phyloP scores from a whole-genome alignment of 495 filamentous ascomycete species.

The Hyaloscypha hepaticicola region DNA sequence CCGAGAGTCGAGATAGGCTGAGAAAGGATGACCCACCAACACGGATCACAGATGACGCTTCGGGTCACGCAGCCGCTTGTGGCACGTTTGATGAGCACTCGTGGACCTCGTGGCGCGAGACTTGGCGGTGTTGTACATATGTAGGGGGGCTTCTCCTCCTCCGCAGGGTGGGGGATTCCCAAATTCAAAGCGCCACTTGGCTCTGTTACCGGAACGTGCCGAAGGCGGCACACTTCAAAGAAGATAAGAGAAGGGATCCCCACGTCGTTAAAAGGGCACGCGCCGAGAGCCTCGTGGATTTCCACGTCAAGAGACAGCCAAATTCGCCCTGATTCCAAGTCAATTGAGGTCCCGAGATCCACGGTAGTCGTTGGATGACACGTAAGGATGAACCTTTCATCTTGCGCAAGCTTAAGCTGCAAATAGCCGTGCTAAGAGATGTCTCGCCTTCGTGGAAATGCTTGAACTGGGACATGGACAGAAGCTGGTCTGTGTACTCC shows the following conservation, averaged over 20 bases:
- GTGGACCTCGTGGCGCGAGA: not conserved
- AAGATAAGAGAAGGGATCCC: not conserved
- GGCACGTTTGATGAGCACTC: not conserved
- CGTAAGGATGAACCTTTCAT: constrained; percentile 5
- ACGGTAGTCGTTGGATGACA: constrained; percentile 9
- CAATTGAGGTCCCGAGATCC: not conserved
- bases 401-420: not conserved
- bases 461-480: not conserved
- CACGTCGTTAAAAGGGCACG: not conserved
- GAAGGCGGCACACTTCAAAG: not conserved
- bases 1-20: not conserved
- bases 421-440: constrained; percentile 1
- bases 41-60: not conserved
- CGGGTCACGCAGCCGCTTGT: not conserved
- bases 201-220: not conserved
- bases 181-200: not conserved
- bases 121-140: not conserved
- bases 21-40: not conserved
- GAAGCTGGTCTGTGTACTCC: not conserved
- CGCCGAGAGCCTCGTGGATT: not conserved
- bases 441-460: not conserved
- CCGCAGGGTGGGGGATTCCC: not conserved
- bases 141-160: not conserved
- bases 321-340: not conserved
- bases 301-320: not conserved